Base-by-base conservation (phyloP, 2,329 filamentous ascomycete genomes). In the Zasmidium angulare region DNA sequence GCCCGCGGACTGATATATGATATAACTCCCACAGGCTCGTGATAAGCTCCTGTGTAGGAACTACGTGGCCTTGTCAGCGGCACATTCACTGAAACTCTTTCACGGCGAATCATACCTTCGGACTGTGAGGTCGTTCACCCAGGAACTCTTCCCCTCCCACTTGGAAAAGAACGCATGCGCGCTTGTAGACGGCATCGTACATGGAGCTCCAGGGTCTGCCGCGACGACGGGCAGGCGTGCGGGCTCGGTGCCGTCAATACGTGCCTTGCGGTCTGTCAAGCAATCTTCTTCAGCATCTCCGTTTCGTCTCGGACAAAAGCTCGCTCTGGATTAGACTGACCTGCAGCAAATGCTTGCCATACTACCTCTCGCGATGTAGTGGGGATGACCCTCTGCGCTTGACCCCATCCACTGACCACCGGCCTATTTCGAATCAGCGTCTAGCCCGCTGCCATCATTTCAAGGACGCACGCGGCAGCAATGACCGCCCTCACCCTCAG, bases 91-190 rank as follows among this genome's bases (percentile, higher is more conserved):
- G 14, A 9, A 7, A 23, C 4, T 29, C 26, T 6, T 11, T 29
- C 26, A 29, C 20, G 10, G 46, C 22, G 49, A 21, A 10, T 19
- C 36, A 7, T 53, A 69, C 68, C 66, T 72, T 55, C 68, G 71
- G 7, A 77, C 46, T 2, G 75, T 78, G 6, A 76, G 68, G 26
- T 74, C 70, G 47, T 78, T 77, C 63, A 74, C 72, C 76, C 76
- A 78, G 10, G 56, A 58, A 11, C 43, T 64, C 60, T 74, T 74
- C 54, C 69, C 66, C 20, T 58, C 66, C 73, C 72, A 76, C 4
- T 56, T 60, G 6, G 62, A 56, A 56, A 76, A 77, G 61, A 72
- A 77, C 17, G 63, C 59, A 50, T 69, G 74, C 55, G 68, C 72
- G 50, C 77, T 75, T 11, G 68, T 59, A 2, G 71, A 73, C 6